A percentile compares a stretch with the other conserved stretches of the same genome.
Evolutionary conservation across 2,329 filamentous ascomycete genomes (phyloP).

Genomic region (Pseudogymnoascus sp.): DNA sequence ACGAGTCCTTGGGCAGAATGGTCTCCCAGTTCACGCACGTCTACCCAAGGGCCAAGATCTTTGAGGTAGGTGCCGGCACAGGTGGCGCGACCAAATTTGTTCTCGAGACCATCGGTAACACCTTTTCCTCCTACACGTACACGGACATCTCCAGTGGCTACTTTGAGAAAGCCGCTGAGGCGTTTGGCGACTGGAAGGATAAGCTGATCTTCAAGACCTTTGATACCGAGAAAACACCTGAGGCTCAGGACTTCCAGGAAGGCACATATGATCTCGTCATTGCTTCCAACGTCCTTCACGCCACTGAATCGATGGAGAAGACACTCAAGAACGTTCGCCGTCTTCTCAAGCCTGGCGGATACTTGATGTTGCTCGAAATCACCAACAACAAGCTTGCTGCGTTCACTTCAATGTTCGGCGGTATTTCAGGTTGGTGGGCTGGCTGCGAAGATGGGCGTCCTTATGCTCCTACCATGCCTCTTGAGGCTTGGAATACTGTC

Average conservation of each 20-base stretch:
- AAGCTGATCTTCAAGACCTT: slow-evolving; percentile 25
- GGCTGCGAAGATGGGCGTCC: slow-evolving; percentile 23
- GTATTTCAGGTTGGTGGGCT: slow-evolving; percentile 28
- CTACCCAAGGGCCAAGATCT: slow-evolving; percentile 34
- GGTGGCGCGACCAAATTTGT: slow-evolving; percentile 34
- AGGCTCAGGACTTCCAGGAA: slow-evolving; percentile 25
- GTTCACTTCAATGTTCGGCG: slow-evolving; percentile 25
- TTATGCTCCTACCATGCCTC: slow-evolving; percentile 9
- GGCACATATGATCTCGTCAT: slow-evolving; percentile 30
- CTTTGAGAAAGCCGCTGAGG: slow-evolving; percentile 30
- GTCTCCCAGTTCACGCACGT: slow-evolving; percentile 39
- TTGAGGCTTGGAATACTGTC: slow-evolving; percentile 20
- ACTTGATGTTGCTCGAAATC: slow-evolving; percentile 20
- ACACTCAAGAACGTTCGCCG: slow-evolving; percentile 20
- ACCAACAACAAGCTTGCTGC: slow-evolving; percentile 21
- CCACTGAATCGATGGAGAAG: slow-evolving; percentile 23
- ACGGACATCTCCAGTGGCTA: slow-evolving; percentile 37
- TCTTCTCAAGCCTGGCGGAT: slow-evolving; percentile 23
- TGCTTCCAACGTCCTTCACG: slow-evolving; percentile 31
- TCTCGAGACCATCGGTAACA: slow-evolving; percentile 25
- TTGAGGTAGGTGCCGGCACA: slow-evolving; percentile 36
- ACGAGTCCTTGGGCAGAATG: slow-evolving; percentile 68
- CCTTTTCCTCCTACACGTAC: slow-evolving; percentile 35
- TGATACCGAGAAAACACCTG: slow-evolving; percentile 24
- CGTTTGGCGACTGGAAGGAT: slow-evolving; percentile 20